Percentiles rank a stretch among this genome's conserved stretches.
Evolutionary conservation across 2,329 filamentous ascomycete genomes (phyloP).

Genomic region (Beauveria varroae): DNA sequence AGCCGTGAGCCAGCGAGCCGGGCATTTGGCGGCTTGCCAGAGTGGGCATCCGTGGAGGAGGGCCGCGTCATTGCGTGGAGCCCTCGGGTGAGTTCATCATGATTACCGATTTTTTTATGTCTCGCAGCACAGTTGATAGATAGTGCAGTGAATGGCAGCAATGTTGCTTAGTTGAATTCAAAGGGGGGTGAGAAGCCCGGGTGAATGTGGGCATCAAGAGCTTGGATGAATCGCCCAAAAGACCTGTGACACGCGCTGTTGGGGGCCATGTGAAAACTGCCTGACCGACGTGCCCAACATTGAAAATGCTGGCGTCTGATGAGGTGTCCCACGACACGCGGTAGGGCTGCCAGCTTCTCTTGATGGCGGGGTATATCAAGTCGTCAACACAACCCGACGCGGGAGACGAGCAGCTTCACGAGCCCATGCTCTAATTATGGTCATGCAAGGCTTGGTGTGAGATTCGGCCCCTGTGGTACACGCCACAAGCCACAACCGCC

Average conservation of each 20-base stretch:
- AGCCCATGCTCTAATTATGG: neutral
- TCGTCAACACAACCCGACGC: neutral
- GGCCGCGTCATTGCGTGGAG: conserved; percentile 10
- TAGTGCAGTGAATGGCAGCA: neutral
- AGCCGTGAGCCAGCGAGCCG: neutral
- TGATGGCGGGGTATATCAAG: neutral
- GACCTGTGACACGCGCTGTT: too few relatives aligned
- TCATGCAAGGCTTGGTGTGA: neutral
- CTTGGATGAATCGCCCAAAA: too few relatives aligned
- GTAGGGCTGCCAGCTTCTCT: neutral
- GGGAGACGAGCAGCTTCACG: neutral
- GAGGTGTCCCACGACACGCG: neutral
- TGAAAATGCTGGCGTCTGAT: neutral
- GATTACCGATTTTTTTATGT: neutral
- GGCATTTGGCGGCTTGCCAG: conserved; percentile 3
- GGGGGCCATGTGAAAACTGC: neutral
- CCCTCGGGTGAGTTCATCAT: neutral
- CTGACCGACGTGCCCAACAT: neutral
- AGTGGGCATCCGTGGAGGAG: neutral
- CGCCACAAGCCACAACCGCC: conserved; percentile 10
- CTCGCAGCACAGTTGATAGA: too few relatives aligned
- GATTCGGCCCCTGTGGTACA: neutral
- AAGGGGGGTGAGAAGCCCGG: neutral
- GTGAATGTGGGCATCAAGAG: neutral
- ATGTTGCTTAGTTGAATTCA: neutral